phyloP scores from a whole-genome alignment of 164 flowering plant genomes.

The Stephania cephalantha region DNA sequence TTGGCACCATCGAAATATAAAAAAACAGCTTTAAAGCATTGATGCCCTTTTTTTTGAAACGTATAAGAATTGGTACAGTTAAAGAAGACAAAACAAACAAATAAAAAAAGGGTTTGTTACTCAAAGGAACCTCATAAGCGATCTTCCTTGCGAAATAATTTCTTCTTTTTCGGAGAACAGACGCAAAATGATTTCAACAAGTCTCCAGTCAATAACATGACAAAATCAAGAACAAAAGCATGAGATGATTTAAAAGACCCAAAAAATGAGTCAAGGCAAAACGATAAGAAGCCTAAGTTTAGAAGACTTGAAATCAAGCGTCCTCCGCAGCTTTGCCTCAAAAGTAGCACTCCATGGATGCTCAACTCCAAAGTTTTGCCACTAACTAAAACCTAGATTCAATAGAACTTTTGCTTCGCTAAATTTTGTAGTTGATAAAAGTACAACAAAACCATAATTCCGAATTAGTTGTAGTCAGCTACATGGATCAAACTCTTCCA shows the following conservation, averaged over 20 bases:
- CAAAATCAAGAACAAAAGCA: not conserved
- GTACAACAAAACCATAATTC: too few species aligned
- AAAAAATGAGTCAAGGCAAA: not conserved
- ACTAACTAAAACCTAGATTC: not conserved
- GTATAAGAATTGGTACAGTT: not conserved
- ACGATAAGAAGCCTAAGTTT: not conserved
- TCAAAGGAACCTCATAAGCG: not conserved
- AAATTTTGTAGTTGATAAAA: too few species aligned
- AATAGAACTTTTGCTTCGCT: too few species aligned
- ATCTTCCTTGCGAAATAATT: not conserved
- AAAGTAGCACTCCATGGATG: too few species aligned
- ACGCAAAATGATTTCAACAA: not conserved
- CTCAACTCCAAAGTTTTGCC: not conserved
- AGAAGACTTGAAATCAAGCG: not conserved
- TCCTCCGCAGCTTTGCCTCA: not conserved
- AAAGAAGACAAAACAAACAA: not conserved
- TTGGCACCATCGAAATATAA: not conserved
- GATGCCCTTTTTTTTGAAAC: not conserved
- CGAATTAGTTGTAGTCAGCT: too few species aligned
- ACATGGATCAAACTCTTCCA: too few species aligned
- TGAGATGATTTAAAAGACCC: not conserved
- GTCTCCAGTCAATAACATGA: not conserved
- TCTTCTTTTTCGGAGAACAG: not conserved
- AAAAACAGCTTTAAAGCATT: not conserved
- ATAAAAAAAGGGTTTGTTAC: not conserved